Conservation (phyloP, 768 basidiomycete species). For the Chalciporus pseudorubinellus region DNA sequence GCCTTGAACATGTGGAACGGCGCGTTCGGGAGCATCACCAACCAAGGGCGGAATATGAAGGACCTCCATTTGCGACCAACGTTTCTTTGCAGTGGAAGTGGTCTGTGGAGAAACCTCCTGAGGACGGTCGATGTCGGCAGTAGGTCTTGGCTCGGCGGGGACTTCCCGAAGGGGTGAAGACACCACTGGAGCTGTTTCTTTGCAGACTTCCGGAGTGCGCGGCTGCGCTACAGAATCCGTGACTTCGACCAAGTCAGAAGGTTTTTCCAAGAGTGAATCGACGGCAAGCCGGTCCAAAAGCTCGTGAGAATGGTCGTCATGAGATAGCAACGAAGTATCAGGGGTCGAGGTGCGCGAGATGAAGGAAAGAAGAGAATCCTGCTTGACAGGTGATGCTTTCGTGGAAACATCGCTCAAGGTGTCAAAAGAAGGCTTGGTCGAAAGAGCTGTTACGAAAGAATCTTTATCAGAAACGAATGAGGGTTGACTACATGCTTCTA, state of each 20-base stretch:
- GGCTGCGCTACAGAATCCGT: not conserved
- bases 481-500: conserved; percentile 12
- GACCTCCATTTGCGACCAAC: not conserved
- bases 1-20: not conserved
- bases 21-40: not conserved
- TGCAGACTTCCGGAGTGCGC: not conserved
- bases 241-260: not conserved
- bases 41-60: not conserved
- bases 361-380: conserved; percentile 17
- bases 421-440: conserved; percentile 21
- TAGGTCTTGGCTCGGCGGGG: not conserved
- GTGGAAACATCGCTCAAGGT: conserved; percentile 16
- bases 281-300: not conserved
- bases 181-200: not conserved
- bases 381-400: conserved; percentile 15
- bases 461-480: conserved; percentile 18
- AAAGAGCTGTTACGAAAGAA: conserved; percentile 26
- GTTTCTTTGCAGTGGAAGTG: not conserved
- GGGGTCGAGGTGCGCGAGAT: conserved; percentile 22
- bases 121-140: not conserved
- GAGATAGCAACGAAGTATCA: conserved; percentile 24
- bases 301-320: conserved; percentile 15
- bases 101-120: not conserved
- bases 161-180: not conserved
- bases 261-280: not conserved